Evolutionary conservation across 2,329 filamentous ascomycete species (phyloP), one percentile per base, ranked within the genome.

Genomic region (Ampelomyces quisqualis): DNA sequence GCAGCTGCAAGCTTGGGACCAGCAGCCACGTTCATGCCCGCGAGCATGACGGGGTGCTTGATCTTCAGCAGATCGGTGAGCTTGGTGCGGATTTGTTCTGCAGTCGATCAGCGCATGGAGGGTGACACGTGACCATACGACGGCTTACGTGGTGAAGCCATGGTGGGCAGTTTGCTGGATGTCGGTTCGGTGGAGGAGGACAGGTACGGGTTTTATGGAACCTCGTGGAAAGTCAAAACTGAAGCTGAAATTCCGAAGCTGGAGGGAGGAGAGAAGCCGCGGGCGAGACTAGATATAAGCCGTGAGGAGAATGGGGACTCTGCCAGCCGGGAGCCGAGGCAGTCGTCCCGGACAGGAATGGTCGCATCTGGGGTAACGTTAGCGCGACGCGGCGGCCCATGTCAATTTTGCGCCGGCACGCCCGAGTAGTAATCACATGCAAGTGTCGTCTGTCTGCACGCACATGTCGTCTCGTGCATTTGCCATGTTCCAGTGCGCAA

Each of bases 21-120:
- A 45, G 93, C 93, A 42, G 93, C 93, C 51, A 97, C 93, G 79
- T 98, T 97, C 93, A 98, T 98, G 70, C 93, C 93, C 60, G 93
- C 93, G 49, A 98, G 84, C 64, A 98, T 77, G 67, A 98, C 78
- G 44, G 93, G 93, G 75, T 98, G 93, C 71, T 95, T 88, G 81
- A 98, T 97, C 78, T 89, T 88, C 74, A 98, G 86, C 53, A 97
- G 86, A 80, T 97, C 91, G 59, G 93, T 98, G 63, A 90, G 78
- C 56, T 88, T 84, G 38, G 93, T 98, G 65, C 88, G 88, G 72
- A 98, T 85, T 77, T 88, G 79, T 76, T 93, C 88, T 91, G 70
- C 15, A 33, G 32, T 11, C 32, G 37, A 53, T 58, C 47, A 66
- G 69, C 48, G 23, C 9, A 26, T 10, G 23, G 9, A 17, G 13